Conservation (phyloP, 2,329 filamentous ascomycete species). For the Penicillium occitanis region DNA sequence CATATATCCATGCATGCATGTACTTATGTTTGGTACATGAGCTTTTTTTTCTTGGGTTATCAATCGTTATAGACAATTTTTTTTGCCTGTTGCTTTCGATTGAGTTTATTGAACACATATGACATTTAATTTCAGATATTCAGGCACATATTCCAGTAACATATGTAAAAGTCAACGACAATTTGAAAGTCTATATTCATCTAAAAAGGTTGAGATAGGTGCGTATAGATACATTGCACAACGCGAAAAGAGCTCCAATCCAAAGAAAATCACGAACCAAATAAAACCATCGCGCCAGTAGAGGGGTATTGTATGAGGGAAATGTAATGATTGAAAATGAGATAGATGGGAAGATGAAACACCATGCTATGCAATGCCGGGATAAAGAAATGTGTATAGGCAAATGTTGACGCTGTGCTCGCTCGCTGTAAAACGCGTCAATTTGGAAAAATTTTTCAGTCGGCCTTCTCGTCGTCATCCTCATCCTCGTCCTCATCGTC, state of each 20-base stretch:
- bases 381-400: neutral
- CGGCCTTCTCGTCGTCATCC: neutral
- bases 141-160: neutral
- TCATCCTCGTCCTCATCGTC: conserved; percentile 26
- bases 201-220: neutral
- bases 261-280: neutral
- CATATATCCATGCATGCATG: neutral
- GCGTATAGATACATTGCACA: conserved; percentile 5
- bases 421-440: neutral
- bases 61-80: neutral
- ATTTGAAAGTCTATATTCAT: neutral
- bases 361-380: conserved; percentile 15
- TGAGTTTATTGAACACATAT: neutral
- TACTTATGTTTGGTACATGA: neutral
- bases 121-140: neutral
- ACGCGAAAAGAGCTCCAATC: neutral
- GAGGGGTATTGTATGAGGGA: conserved; percentile 14
- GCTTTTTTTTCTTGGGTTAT: neutral
- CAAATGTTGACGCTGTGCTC: neutral
- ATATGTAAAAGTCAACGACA: neutral
- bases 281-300: neutral
- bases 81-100: neutral
- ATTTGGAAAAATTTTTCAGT: neutral
- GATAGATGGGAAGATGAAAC: neutral
- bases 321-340: neutral